A percentile compares a stretch with the other conserved stretches of the same genome.
These are phyloP conservation scores for Volvariella surrecta DNA, from an alignment of 1,284 basidiomycete species.

Conservation along the genomic window DNA sequence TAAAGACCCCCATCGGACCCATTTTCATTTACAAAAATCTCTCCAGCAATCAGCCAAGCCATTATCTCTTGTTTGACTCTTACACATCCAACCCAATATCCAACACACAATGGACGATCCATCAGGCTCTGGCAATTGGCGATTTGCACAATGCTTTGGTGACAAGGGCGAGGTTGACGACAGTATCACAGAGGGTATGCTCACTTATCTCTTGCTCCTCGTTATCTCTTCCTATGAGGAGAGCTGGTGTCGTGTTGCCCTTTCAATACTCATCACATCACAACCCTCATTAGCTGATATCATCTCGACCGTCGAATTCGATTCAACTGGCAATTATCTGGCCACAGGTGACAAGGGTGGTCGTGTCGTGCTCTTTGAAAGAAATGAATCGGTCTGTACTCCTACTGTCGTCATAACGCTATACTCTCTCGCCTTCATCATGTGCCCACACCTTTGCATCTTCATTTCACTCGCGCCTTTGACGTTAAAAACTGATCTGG, in stretches of 20 bases:
- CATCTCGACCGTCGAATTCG: slow-evolving; percentile 99
- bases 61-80: slow-evolving; percentile 17
- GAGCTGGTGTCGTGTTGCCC: slow-evolving; percentile 7
- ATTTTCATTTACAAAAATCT: slow-evolving; percentile 4
- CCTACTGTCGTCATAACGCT: slow-evolving; percentile 5
- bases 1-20: slow-evolving; percentile 3
- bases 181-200: slow-evolving; percentile 87
- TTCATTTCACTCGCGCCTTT: slow-evolving; percentile 6
- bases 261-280: slow-evolving; percentile 14
- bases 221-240: slow-evolving; percentile 6
- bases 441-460: slow-evolving; percentile 8
- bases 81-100: not conserved
- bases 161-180: slow-evolving; percentile 99
- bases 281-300: slow-evolving; percentile 70
- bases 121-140: slow-evolving; percentile 85
- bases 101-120: slow-evolving; percentile 55
- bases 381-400: slow-evolving; percentile 89
- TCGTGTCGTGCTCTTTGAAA: slow-evolving; percentile 96
- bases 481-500: not conserved
- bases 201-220: slow-evolving; percentile 7
- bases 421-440: slow-evolving; percentile 5
- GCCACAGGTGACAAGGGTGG: slow-evolving; percentile 99
- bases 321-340: slow-evolving; percentile 98
- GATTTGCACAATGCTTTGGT: slow-evolving; percentile 99
- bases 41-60: slow-evolving; percentile 14